A percentile compares a stretch with the other conserved stretches of the same genome.
Evolutionary conservation across 2,329 filamentous ascomycete genomes (phyloP).

Genomic region (Pseudogymnoascus verrucosus): DNA sequence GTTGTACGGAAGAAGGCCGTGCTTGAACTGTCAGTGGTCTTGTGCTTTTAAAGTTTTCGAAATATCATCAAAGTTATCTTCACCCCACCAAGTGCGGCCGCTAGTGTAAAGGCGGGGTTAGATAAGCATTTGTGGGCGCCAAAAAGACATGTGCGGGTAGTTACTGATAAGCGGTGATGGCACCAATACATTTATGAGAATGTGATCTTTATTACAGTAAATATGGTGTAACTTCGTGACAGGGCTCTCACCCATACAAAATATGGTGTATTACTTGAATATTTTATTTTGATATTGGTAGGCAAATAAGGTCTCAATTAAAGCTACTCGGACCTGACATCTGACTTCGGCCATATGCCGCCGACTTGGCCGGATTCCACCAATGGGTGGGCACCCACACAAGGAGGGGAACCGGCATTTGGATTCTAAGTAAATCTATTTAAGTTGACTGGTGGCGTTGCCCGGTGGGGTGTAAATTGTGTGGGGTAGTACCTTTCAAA

Average conservation of each 20-base stretch:
- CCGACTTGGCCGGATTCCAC: background rate
- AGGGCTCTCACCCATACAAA: background rate
- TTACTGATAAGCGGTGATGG: background rate
- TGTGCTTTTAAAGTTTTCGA: background rate
- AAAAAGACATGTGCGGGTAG: background rate
- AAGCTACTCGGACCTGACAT: background rate
- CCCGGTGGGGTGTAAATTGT: background rate
- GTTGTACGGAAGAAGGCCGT: background rate
- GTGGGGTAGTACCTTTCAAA: background rate
- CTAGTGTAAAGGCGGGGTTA: background rate
- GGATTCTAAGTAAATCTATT: background rate
- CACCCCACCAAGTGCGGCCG: slow-evolving; percentile 1
- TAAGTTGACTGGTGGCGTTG: background rate
- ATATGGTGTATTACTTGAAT: background rate
- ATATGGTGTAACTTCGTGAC: background rate
- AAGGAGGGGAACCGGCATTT: background rate
- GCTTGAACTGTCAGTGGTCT: too few relatives aligned
- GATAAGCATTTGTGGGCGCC: background rate
- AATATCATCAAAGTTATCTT: background rate
- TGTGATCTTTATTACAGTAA: background rate
- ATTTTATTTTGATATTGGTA: background rate
- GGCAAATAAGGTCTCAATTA: background rate
- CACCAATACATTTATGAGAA: background rate
- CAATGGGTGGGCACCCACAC: background rate
- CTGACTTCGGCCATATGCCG: background rate